Evolutionary conservation across 306 rosid genomes (phyloP).

Genomic region (Vigna angularis): DNA sequence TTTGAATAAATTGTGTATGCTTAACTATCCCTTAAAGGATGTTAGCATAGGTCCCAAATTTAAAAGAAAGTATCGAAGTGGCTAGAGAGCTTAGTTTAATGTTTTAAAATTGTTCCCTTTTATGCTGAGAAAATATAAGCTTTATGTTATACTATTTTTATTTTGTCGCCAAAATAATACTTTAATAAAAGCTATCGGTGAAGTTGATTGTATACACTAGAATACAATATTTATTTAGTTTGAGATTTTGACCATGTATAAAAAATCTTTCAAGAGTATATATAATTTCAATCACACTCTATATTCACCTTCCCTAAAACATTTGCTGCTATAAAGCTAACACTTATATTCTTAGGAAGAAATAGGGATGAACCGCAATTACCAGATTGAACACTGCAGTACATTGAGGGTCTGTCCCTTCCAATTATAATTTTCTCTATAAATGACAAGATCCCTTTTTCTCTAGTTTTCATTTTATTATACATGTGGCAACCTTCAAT

Average conservation of each 20-base stretch:
- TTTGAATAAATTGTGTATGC: background rate
- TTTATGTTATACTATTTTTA: conserved; percentile 28
- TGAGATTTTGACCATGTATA: background rate
- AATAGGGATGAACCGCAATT: background rate
- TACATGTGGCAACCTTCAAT: background rate
- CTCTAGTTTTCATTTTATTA: background rate
- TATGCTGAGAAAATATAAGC: conserved; percentile 33
- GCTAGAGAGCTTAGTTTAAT: conserved; percentile 10
- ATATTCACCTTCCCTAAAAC: conserved; percentile 5
- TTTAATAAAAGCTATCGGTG: background rate
- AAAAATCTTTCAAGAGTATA: conserved; percentile 9
- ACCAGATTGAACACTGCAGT: background rate
- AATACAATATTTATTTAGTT: conserved; percentile 3
- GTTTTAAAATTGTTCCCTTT: background rate
- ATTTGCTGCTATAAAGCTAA: conserved; percentile 27
- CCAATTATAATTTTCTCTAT: background rate
- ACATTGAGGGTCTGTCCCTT: background rate
- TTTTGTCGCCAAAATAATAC: background rate
- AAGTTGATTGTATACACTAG: background rate
- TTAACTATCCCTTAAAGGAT: background rate
- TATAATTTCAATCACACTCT: conserved; percentile 5
- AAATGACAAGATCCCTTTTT: background rate
- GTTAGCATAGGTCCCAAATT: background rate
- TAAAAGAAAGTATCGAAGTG: background rate
- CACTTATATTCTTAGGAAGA: conserved; percentile 7